A percentile compares a stretch with the other conserved stretches of the same genome.
These are phyloP conservation scores for Penicillium tannophilum DNA, from an alignment of 495 filamentous ascomycete species.

Conservation along the genomic window DNA sequence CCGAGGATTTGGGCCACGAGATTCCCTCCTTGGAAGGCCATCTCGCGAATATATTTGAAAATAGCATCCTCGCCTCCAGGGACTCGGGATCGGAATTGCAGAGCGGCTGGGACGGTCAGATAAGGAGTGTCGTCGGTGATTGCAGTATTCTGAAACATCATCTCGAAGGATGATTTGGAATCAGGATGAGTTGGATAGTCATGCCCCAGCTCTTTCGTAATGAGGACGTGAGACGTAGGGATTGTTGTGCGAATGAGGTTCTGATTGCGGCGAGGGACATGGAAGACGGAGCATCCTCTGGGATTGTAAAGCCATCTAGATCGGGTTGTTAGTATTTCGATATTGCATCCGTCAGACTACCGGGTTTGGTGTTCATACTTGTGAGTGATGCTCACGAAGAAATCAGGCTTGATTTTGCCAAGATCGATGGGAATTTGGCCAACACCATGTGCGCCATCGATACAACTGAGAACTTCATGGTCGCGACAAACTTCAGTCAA, in stretches of 20 bases:
- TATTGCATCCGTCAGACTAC: not conserved
- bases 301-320: constrained; percentile 79
- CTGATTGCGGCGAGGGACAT: constrained; percentile 75
- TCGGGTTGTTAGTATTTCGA: not conserved
- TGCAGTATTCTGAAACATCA: not conserved
- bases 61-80: not conserved
- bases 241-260: constrained; percentile 69
- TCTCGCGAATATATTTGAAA: not conserved
- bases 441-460: constrained; percentile 76
- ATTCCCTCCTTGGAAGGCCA: not conserved
- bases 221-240: constrained; percentile 68
- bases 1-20: not conserved
- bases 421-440: constrained; percentile 71
- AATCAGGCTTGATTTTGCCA: constrained; percentile 62
- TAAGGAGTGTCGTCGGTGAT: not conserved
- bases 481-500: constrained; percentile 59
- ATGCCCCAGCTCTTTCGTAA: constrained; percentile 25
- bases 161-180: not conserved
- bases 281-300: constrained; percentile 75
- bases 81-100: not conserved
- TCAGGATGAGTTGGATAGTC: not conserved
- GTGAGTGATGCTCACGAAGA: constrained; percentile 75
- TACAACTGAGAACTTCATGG: constrained; percentile 54
- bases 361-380: constrained; percentile 69
- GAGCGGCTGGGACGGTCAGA: not conserved